These are phyloP conservation scores for Apiospora kogelbergensis DNA, from an alignment of 2,329 filamentous ascomycete species.

Conservation along the genomic window DNA sequence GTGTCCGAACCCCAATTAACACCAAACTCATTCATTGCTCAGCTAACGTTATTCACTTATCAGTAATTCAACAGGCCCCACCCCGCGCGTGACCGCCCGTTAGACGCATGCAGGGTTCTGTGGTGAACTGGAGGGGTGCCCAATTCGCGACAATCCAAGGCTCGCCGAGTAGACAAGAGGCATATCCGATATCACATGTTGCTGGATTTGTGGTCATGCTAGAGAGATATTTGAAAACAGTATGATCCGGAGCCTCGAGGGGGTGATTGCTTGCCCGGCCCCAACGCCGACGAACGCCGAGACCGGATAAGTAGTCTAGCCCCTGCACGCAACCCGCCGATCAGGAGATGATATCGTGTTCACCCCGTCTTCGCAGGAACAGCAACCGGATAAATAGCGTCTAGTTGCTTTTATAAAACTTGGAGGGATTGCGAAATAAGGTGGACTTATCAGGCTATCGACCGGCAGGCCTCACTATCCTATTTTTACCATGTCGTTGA, in stretches of 20 bases:
- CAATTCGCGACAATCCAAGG: neutral
- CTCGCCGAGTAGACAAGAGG: neutral
- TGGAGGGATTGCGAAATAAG: neutral
- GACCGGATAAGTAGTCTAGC: neutral
- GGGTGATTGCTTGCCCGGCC: neutral
- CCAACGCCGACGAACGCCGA: neutral
- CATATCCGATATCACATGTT: neutral
- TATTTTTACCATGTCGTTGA: slow-evolving; percentile 50
- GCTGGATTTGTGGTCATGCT: too few species aligned
- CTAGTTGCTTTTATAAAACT: neutral
- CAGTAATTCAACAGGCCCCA: neutral
- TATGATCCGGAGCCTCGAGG: neutral
- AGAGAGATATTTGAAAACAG: neutral
- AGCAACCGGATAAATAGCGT: neutral
- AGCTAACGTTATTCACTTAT: neutral
- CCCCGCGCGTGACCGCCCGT: neutral
- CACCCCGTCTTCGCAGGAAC: neutral
- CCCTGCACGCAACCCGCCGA: neutral
- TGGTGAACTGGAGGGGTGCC: neutral
- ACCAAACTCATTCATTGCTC: too few species aligned
- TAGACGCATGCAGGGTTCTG: slow-evolving; percentile 1
- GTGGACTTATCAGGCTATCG: neutral
- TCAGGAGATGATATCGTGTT: slow-evolving; percentile 4
- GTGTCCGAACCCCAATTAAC: too few species aligned
- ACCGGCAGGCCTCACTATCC: neutral